A percentile compares a stretch with the other conserved stretches of the same genome.
These are phyloP conservation scores for Clonostachys sp. DNA, from an alignment of 2,329 filamentous ascomycete genomes.

Conservation along the genomic window DNA sequence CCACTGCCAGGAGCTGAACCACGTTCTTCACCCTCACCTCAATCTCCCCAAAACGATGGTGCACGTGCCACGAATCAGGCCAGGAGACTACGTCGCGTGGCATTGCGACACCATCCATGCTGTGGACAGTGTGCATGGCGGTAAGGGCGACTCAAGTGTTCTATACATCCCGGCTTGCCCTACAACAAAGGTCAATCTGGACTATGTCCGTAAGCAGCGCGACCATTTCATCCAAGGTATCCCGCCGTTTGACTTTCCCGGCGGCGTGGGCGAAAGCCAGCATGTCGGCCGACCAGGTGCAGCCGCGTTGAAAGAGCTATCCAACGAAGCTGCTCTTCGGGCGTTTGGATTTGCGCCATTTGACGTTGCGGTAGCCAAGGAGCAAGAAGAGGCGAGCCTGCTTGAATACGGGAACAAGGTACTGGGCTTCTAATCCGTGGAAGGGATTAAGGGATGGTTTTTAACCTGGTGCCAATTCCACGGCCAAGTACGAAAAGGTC, in stretches of 20 bases:
- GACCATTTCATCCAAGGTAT: conserved; percentile 34
- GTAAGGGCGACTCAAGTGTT: conserved; percentile 16
- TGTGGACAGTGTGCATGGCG: conserved; percentile 47
- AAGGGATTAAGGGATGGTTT: neutral
- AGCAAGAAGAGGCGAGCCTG: conserved; percentile 24
- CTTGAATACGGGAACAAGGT: conserved; percentile 12
- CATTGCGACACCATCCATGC: conserved; percentile 69
- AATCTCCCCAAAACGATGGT: conserved; percentile 62
- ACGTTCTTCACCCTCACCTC: conserved; percentile 64
- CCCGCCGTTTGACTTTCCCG: conserved; percentile 32
- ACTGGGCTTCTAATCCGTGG: conserved; percentile 1
- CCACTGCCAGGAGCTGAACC: conserved; percentile 63
- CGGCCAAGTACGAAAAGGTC: no score
- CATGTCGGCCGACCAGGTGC: conserved; percentile 26
- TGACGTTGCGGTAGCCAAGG: conserved; percentile 26
- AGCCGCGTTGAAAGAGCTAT: conserved; percentile 29
- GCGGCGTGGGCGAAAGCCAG: conserved; percentile 23
- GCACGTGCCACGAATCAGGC: conserved; percentile 61
- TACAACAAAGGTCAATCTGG: conserved; percentile 33
- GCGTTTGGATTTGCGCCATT: conserved; percentile 35
- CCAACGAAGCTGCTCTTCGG: conserved; percentile 29
- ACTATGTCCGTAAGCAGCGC: conserved; percentile 34
- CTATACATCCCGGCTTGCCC: conserved; percentile 35
- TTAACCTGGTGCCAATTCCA: neutral
- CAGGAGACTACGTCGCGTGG: conserved; percentile 73